Evolutionary conservation across 2,329 filamentous ascomycete genomes (phyloP).

Genomic region (Trichoderma sp.): DNA sequence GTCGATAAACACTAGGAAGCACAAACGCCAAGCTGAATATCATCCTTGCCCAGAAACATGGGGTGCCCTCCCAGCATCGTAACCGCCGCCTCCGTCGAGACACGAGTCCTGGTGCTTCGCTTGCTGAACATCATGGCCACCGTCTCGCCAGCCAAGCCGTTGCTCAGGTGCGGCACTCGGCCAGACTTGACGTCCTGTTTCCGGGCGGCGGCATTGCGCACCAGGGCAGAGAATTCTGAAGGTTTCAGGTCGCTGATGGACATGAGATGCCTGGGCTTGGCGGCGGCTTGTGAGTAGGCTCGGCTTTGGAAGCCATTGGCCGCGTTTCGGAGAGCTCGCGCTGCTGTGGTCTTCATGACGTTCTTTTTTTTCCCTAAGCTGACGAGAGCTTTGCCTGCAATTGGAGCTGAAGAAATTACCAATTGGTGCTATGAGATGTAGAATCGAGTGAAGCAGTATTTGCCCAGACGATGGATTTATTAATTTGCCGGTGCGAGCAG

Average conservation of each 20-base stretch:
- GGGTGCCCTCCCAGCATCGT: constrained; percentile 87
- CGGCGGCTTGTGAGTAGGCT: constrained; percentile 46
- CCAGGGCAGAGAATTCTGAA: constrained; percentile 76
- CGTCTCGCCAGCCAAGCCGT: constrained; percentile 72
- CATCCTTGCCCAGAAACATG: constrained; percentile 95
- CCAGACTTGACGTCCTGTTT: constrained; percentile 78
- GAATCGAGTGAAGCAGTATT: background rate
- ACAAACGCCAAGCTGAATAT: constrained; percentile 89
- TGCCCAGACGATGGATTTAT: background rate
- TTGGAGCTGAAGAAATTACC: background rate
- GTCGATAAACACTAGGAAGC: background rate
- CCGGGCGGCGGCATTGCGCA: constrained; percentile 78
- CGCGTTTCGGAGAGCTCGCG: constrained; percentile 42
- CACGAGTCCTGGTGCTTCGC: constrained; percentile 87
- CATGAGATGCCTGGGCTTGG: constrained; percentile 77
- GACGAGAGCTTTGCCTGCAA: background rate
- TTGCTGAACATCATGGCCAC: constrained; percentile 98
- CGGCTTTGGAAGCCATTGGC: constrained; percentile 47
- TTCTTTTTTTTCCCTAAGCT: background rate
- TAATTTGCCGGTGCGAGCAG: background rate
- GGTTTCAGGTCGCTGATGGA: constrained; percentile 86
- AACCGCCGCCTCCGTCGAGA: constrained; percentile 91
- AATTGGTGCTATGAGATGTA: background rate
- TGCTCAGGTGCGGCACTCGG: constrained; percentile 56
- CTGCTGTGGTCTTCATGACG: constrained; percentile 42